These are phyloP conservation scores for Saccharum hybrid DNA, from an alignment of 202 grass and related monocot genomes.

Conservation along the genomic window DNA sequence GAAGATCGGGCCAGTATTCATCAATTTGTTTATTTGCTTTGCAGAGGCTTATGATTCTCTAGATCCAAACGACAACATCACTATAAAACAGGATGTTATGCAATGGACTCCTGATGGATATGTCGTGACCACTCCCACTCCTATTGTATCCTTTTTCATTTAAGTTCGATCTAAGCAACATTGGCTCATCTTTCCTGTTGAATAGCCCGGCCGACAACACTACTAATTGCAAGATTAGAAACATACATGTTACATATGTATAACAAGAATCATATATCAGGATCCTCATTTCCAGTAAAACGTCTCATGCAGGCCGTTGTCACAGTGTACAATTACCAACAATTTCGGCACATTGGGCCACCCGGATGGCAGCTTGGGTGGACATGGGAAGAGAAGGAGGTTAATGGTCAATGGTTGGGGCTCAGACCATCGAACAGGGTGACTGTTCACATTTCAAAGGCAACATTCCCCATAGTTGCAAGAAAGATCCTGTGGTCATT, in stretches of 20 bases:
- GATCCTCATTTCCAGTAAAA: conserved; percentile 10
- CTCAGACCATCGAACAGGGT: conserved; percentile 82
- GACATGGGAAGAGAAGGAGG: conserved; percentile 91
- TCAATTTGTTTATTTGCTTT: conserved; percentile 32
- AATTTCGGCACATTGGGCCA: conserved; percentile 82
- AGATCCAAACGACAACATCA: conserved; percentile 91
- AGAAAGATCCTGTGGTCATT: conserved; percentile 67
- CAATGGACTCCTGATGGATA: conserved; percentile 80
- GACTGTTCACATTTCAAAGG: conserved; percentile 88
- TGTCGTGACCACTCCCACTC: conserved; percentile 41
- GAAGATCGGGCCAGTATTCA: no score
- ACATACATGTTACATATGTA: not conserved
- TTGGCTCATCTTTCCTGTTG: not conserved
- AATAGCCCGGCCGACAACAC: not conserved
- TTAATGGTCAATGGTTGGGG: conserved; percentile 92
- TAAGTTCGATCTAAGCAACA: not conserved
- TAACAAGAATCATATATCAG: not conserved
- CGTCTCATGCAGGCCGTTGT: conserved; percentile 69
- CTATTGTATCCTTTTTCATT: not conserved
- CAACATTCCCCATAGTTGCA: conserved; percentile 67
- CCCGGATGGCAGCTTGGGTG: conserved; percentile 93
- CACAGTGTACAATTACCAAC: conserved; percentile 91
- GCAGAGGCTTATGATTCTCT: conserved; percentile 92
- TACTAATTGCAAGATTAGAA: not conserved
- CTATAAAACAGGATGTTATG: conserved; percentile 95